Percentiles rank a stretch among this genome's conserved stretches.
phyloP scores from a whole-genome alignment of 108 stramenopile genomes.

The Aurantiochytrium sp. region DNA sequence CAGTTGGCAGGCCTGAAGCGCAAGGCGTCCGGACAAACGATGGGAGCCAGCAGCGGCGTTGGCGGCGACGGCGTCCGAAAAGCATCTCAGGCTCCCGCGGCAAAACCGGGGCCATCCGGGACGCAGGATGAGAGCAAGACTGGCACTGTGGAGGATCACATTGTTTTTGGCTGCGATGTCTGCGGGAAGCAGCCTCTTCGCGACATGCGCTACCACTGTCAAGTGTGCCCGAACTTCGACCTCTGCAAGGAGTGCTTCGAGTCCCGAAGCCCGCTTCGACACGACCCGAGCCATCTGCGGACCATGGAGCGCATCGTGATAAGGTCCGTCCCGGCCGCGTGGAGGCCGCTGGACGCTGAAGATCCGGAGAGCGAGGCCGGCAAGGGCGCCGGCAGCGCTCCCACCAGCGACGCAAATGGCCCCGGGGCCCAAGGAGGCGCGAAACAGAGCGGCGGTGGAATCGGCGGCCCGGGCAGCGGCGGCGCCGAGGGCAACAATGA shows the following conservation, averaged over 20 bases:
- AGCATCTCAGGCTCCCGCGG: too few species aligned
- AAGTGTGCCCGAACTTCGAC: neutral
- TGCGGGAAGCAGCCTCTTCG: slow-evolving; percentile 16
- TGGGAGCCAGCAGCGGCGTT: too few species aligned
- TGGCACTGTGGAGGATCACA: neutral
- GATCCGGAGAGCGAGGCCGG: neutral
- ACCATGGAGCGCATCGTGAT: neutral
- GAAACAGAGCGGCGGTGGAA: too few species aligned
- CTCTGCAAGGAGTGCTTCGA: neutral
- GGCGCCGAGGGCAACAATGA: too few species aligned
- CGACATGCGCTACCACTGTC: neutral
- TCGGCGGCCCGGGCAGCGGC: too few species aligned
- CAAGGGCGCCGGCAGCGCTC: neutral
- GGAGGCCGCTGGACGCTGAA: neutral
- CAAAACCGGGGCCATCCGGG: too few species aligned
- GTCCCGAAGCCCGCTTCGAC: neutral
- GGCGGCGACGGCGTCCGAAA: too few species aligned
- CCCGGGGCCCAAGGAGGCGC: too few species aligned
- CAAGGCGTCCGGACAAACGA: too few species aligned
- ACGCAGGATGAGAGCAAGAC: too few species aligned
- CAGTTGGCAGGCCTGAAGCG: too few species aligned
- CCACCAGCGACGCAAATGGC: neutral
- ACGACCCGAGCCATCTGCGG: neutral
- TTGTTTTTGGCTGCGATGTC: neutral
- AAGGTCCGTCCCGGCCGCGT: neutral